These are phyloP conservation scores for Zoysia japonica DNA, from an alignment of 176 grass and related monocot species.

Conservation along the genomic window DNA sequence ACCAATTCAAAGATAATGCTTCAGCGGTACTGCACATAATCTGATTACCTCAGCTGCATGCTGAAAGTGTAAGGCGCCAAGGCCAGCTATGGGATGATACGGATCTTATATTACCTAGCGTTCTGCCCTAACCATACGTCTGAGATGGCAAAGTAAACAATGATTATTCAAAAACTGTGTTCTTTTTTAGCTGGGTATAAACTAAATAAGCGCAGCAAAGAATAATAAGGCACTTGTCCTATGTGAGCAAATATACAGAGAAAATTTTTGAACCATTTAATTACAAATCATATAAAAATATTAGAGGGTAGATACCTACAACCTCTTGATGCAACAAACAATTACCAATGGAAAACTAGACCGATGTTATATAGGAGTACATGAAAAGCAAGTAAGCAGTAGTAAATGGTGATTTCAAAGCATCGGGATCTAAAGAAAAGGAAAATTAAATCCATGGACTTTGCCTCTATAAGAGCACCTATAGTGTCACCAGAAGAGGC, in stretches of 20 bases:
- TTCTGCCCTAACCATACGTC: background rate
- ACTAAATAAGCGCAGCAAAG: background rate
- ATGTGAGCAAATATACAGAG: background rate
- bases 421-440: conserved; percentile 55
- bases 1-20: conserved; percentile 42
- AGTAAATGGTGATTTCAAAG: conserved; percentile 47
- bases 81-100: conserved; percentile 7
- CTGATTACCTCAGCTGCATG: conserved; percentile 36
- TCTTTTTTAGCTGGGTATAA: conserved; percentile 14
- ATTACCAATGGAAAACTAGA: conserved; percentile 1
- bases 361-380: background rate
- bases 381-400: conserved; percentile 25
- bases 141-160: conserved; percentile 14
- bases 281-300: too few species aligned
- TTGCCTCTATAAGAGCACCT: conserved; percentile 23
- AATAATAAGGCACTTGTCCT: background rate
- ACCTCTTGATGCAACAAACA: background rate
- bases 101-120: background rate
- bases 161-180: background rate
- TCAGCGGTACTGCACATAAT: conserved; percentile 19
- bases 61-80: conserved; percentile 19
- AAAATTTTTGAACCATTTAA: background rate
- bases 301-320: background rate
- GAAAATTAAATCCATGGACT: conserved; percentile 41
- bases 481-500: conserved; percentile 29